These are phyloP conservation scores for Cryptococcus sp. DNA, from an alignment of 1,284 basidiomycete genomes.

Conservation along the genomic window DNA sequence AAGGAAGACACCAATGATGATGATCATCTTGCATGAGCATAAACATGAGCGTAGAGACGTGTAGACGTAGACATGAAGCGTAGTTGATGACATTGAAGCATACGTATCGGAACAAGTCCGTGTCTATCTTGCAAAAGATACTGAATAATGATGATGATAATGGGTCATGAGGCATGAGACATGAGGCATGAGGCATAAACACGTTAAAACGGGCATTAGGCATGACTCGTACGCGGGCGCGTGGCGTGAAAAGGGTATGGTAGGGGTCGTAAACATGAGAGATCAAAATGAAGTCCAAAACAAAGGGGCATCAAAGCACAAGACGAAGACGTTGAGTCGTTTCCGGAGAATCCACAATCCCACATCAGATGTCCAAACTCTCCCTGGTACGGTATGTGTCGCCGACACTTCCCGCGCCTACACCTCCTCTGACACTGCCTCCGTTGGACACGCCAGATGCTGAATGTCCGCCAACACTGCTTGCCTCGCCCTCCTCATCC, in stretches of 20 bases:
- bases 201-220: no score
- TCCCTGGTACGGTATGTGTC: constrained; percentile 30
- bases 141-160: no score
- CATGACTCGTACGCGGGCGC: not conserved
- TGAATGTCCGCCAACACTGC: constrained; percentile 21
- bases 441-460: constrained; percentile 3
- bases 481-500: constrained; percentile 35
- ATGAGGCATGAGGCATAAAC: no score
- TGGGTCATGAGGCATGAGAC: no score
- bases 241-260: not conserved
- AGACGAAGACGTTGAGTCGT: not conserved
- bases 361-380: constrained; percentile 25
- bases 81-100: no score
- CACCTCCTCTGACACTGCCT: constrained; percentile 1
- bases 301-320: not conserved
- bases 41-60: no score
- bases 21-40: no score
- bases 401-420: not conserved
- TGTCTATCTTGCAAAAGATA: no score
- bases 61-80: no score
- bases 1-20: no score
- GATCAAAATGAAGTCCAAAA: not conserved
- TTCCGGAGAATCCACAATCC: no score
- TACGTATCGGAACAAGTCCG: no score
- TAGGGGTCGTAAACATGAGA: not conserved